Evolutionary conservation across 1,284 basidiomycete species (phyloP).

Genomic region (Trametes pubescens): DNA sequence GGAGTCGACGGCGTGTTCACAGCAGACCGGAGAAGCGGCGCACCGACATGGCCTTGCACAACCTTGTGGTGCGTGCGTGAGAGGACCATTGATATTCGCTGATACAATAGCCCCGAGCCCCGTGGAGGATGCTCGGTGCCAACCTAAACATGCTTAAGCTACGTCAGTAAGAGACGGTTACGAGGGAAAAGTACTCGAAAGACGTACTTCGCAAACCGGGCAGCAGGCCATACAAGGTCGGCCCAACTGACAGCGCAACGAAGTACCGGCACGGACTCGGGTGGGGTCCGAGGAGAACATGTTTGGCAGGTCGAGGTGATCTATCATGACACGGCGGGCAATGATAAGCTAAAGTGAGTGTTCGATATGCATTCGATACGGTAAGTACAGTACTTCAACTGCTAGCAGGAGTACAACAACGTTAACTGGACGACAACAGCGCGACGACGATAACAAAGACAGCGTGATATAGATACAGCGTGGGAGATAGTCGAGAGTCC

Average conservation of each 20-base stretch:
- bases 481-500: constrained; percentile 12
- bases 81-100: not conserved
- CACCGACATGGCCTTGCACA: not conserved
- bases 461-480: constrained; percentile 28
- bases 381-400: constrained; percentile 7
- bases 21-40: not conserved
- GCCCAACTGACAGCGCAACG: not conserved
- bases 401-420: constrained; percentile 20
- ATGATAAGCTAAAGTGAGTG: constrained; percentile 1
- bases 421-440: constrained; percentile 17
- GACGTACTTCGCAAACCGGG: not conserved
- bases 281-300: not conserved
- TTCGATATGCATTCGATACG: constrained; percentile 15
- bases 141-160: not conserved
- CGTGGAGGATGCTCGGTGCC: not conserved
- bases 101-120: not conserved
- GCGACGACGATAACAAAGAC: constrained; percentile 16
- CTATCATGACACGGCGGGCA: not conserved
- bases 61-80: constrained; percentile 4
- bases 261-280: not conserved
- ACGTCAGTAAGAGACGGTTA: not conserved
- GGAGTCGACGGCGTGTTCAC: not conserved
- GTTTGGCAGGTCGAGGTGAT: not conserved
- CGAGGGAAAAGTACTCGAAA: not conserved
- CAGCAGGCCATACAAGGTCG: not conserved